These are phyloP conservation scores for Pseudocercospora vitis DNA, from an alignment of 2,329 filamentous ascomycete species.

Conservation along the genomic window DNA sequence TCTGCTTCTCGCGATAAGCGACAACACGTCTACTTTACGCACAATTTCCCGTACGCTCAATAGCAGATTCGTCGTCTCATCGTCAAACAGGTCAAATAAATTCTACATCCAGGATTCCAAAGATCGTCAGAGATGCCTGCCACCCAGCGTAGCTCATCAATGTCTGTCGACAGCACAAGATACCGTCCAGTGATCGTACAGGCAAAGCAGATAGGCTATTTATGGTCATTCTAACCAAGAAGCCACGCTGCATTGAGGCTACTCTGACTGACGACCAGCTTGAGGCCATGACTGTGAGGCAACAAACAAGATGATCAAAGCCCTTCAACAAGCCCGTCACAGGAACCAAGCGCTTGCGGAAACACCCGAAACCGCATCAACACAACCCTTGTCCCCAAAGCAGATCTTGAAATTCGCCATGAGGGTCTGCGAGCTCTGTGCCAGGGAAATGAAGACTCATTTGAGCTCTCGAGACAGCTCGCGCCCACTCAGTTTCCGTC, in stretches of 20 bases:
- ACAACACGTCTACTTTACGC: no score
- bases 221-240: not conserved
- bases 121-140: no score
- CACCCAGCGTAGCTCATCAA: not conserved
- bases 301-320: not conserved
- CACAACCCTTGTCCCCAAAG: slow-evolving; percentile 3
- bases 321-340: not conserved
- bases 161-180: no score
- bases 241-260: not conserved
- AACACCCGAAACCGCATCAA: not conserved
- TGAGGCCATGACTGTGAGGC: not conserved
- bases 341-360: not conserved
- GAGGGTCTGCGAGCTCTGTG: not conserved
- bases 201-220: not conserved
- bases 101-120: no score
- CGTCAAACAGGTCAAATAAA: no score
- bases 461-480: no score
- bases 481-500: no score
- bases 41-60: no score
- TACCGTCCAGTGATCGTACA: not conserved
- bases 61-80: no score
- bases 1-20: no score
- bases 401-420: slow-evolving; percentile 4
- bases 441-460: slow-evolving; percentile 11
- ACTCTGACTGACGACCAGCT: not conserved